Conservation (phyloP, 2,329 filamentous ascomycete species). For the Pseudogymnoascus sp. region DNA sequence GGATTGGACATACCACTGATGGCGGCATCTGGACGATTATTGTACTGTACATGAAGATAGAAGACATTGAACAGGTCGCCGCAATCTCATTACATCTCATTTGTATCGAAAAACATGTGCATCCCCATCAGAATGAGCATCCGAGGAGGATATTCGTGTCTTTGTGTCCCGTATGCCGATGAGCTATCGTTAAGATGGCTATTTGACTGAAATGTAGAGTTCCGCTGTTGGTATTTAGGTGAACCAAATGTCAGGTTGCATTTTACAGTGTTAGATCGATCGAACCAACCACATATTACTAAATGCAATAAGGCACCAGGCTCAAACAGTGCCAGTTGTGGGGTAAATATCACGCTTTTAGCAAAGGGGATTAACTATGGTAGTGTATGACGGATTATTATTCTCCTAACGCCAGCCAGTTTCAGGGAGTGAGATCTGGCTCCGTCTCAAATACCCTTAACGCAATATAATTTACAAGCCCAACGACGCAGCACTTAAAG, state of each 20-base stretch:
- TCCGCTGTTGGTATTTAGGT: neutral
- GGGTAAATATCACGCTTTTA: neutral
- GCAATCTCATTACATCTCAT: conserved; percentile 16
- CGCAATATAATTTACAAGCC: conserved; percentile 10
- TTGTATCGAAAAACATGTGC: conserved; percentile 13
- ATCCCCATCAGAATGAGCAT: neutral
- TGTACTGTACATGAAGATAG: conserved; percentile 17
- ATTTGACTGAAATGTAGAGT: neutral
- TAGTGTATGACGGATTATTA: conserved; percentile 4
- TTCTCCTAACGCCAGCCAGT: conserved; percentile 10
- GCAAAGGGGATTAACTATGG: neutral
- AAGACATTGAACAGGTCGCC: conserved; percentile 18
- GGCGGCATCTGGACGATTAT: conserved; percentile 3
- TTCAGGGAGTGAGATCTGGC: conserved; percentile 9
- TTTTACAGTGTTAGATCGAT: neutral
- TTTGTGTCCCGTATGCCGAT: neutral
- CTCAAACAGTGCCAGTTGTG: neutral
- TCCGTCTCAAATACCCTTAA: conserved; percentile 10
- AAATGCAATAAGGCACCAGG: neutral
- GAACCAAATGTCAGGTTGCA: neutral
- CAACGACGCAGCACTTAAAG: conserved; percentile 38
- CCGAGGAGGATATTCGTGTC: neutral
- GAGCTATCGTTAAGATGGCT: neutral
- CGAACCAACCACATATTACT: neutral
- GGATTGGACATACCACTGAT: neutral